Evolutionary conservation across 2,329 filamentous ascomycete genomes (phyloP).

Genomic region (Didymellaceae sp.): DNA sequence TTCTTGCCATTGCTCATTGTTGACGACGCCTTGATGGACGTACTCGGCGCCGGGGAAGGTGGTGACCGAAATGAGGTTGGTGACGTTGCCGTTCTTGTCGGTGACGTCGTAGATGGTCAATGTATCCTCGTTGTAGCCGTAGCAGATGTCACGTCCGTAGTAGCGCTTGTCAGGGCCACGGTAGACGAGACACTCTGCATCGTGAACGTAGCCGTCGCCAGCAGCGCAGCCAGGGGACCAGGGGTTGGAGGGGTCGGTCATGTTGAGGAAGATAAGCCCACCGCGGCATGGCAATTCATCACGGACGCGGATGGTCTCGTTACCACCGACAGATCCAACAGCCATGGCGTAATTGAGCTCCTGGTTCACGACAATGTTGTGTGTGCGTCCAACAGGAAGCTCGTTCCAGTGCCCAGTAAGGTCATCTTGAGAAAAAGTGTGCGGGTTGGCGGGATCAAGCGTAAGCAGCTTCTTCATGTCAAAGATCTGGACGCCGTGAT

Average conservation of each 20-base stretch:
- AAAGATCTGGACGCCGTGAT: conserved; percentile 66
- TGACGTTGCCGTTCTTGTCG: conserved; percentile 50
- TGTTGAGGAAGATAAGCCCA: conserved; percentile 63
- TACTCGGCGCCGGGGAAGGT: conserved; percentile 61
- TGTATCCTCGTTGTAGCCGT: conserved; percentile 61
- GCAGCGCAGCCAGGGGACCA: conserved; percentile 59
- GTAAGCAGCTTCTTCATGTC: conserved; percentile 59
- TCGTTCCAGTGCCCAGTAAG: conserved; percentile 35
- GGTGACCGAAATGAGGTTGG: conserved; percentile 58
- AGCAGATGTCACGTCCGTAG: conserved; percentile 60
- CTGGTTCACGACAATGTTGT: conserved; percentile 44
- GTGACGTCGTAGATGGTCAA: conserved; percentile 59
- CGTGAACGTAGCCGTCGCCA: conserved; percentile 64
- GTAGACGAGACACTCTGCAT: conserved; percentile 64
- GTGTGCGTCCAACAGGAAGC: conserved; percentile 39
- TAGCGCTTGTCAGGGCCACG: conserved; percentile 58
- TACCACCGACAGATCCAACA: conserved; percentile 35
- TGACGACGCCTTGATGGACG: conserved; percentile 59
- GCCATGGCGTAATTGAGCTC: conserved; percentile 39
- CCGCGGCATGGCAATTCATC: conserved; percentile 51
- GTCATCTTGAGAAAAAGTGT: conserved; percentile 34
- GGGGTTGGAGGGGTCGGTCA: conserved; percentile 60
- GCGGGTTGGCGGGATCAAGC: conserved; percentile 32
- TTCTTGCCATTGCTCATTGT: conserved; percentile 34
- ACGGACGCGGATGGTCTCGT: conserved; percentile 34